These are phyloP conservation scores for Rhizopogon sp. DNA, from an alignment of 768 basidiomycete species.

Conservation along the genomic window DNA sequence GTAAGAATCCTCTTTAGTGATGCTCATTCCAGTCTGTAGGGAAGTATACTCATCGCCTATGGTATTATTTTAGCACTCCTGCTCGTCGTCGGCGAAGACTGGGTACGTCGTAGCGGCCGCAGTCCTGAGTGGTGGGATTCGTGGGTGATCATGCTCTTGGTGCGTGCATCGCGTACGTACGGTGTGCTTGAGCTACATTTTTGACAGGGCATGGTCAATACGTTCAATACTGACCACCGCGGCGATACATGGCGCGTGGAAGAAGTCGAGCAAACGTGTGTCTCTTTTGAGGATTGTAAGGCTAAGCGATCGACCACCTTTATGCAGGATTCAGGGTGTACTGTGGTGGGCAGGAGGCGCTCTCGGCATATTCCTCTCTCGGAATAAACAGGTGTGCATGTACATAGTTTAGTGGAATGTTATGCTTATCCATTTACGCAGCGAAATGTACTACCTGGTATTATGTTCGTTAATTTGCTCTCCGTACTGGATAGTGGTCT, in stretches of 20 bases:
- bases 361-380: slow-evolving; percentile 79
- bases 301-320: slow-evolving; percentile 1
- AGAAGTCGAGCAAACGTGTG: slow-evolving; percentile 92
- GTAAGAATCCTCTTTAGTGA: slow-evolving; percentile 8
- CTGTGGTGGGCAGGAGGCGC: slow-evolving; percentile 87
- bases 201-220: slow-evolving; percentile 57
- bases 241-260: slow-evolving; percentile 83
- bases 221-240: slow-evolving; percentile 82
- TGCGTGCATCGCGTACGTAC: slow-evolving; percentile 25
- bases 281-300: slow-evolving; percentile 7
- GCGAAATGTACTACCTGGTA: slow-evolving; percentile 72
- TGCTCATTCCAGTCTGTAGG: slow-evolving; percentile 29
- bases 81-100: slow-evolving; percentile 70
- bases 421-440: slow-evolving; percentile 18
- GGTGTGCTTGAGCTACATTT: background rate
- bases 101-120: slow-evolving; percentile 64
- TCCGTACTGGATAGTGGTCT: background rate
- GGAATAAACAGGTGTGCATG: slow-evolving; percentile 62
- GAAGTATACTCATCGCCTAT: slow-evolving; percentile 87
- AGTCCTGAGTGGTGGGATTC: slow-evolving; percentile 87
- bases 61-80: slow-evolving; percentile 77
- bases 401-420: background rate
- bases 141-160: slow-evolving; percentile 52
- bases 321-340: slow-evolving; percentile 45
- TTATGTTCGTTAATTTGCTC: slow-evolving; percentile 56